These are phyloP conservation scores for Actinomortierella ambigua DNA, from an alignment of 371 early-diverging fungal genomes.

Conservation along the genomic window DNA sequence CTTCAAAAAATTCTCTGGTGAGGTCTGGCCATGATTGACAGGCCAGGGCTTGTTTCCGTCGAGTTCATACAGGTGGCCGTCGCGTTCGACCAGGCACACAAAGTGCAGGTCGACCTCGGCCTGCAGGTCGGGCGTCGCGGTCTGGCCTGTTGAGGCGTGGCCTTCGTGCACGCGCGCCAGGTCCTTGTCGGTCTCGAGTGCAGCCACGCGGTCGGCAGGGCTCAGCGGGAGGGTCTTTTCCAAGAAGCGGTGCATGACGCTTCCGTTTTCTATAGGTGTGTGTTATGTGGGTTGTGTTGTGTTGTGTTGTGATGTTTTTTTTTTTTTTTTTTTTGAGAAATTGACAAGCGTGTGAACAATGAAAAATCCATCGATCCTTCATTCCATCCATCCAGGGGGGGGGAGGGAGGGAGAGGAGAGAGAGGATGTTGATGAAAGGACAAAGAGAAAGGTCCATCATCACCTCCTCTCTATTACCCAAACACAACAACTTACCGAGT, in stretches of 20 bases:
- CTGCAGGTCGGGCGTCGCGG: slow-evolving; percentile 72
- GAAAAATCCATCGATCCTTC: too few species aligned
- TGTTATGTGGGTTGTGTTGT: neutral
- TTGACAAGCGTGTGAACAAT: too few species aligned
- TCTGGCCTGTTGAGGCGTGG: slow-evolving; percentile 79
- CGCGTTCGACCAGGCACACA: slow-evolving; percentile 76
- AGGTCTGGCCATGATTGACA: slow-evolving; percentile 78
- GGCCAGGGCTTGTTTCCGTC: slow-evolving; percentile 86
- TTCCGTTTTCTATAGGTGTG: slow-evolving; percentile 7
- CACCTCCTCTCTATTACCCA: too few species aligned
- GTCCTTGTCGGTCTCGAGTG: slow-evolving; percentile 63
- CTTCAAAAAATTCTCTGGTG: slow-evolving; percentile 57
- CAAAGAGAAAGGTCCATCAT: too few species aligned
- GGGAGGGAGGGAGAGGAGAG: too few species aligned
- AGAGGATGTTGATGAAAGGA: too few species aligned
- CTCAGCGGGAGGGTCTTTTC: slow-evolving; percentile 60
- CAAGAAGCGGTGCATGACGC: slow-evolving; percentile 59
- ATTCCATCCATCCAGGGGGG: too few species aligned
- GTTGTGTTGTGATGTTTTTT: neutral
- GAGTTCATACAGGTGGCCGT: slow-evolving; percentile 83
- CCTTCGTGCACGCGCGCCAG: slow-evolving; percentile 64
- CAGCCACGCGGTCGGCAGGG: slow-evolving; percentile 73
- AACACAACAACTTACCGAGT: slow-evolving; percentile 11
- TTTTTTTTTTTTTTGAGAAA: too few species aligned
- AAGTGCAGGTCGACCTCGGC: slow-evolving; percentile 85